Percentiles rank a stretch among this genome's conserved stretches.
These are phyloP conservation scores for Eucalyptus melliodora DNA, from an alignment of 345 rosid species.

Conservation along the genomic window DNA sequence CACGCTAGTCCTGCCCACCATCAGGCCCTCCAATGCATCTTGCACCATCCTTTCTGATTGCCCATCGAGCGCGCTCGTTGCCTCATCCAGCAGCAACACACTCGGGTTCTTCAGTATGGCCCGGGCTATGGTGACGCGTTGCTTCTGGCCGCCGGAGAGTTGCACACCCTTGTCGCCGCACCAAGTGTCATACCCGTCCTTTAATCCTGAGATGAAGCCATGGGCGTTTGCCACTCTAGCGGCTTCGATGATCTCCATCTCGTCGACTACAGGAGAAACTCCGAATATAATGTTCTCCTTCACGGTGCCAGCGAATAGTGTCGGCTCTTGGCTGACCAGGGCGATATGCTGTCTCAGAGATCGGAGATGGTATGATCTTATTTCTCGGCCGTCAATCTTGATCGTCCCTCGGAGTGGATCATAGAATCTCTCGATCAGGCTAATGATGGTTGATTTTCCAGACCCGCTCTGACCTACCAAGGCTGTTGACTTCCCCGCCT, in stretches of 20 bases:
- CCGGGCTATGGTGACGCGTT: slow-evolving; percentile 17
- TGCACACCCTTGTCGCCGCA: slow-evolving; percentile 18
- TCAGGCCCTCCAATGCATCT: slow-evolving; percentile 17
- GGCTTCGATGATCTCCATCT: neutral
- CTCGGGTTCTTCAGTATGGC: slow-evolving; percentile 14
- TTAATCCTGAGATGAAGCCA: slow-evolving; percentile 4
- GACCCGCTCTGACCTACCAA: slow-evolving; percentile 5
- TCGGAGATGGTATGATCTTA: neutral
- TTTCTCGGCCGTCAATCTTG: neutral
- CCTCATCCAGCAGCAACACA: slow-evolving; percentile 12
- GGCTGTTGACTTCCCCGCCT: neutral
- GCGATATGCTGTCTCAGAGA: neutral
- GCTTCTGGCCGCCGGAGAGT: slow-evolving; percentile 22
- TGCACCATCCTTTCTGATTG: slow-evolving; percentile 14
- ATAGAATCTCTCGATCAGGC: slow-evolving; percentile 1
- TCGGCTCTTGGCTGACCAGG: slow-evolving; percentile 14
- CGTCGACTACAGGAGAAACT: neutral
- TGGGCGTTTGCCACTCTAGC: slow-evolving; percentile 14
- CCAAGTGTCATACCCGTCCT: slow-evolving; percentile 13
- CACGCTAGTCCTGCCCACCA: slow-evolving; percentile 18
- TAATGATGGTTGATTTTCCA: slow-evolving; percentile 1
- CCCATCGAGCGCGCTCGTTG: slow-evolving; percentile 21
- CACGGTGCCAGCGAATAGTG: slow-evolving; percentile 1
- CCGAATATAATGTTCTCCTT: slow-evolving; percentile 4
- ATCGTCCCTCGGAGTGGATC: neutral